phyloP scores from a whole-genome alignment of 257 asterid species.

The Craterostigma plantagineum region DNA sequence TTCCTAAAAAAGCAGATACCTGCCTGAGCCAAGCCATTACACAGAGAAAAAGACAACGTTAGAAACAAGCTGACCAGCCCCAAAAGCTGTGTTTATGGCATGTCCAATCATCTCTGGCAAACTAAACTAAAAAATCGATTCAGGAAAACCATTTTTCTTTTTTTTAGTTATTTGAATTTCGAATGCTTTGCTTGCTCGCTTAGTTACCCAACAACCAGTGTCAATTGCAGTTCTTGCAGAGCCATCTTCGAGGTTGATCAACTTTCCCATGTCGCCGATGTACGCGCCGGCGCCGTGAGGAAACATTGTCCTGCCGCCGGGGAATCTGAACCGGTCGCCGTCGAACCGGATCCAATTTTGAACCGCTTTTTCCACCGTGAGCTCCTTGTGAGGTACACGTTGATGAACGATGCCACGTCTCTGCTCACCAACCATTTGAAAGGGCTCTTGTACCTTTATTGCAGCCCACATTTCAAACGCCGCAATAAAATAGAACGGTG shows the following conservation, averaged over 20 bases:
- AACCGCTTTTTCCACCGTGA: conserved; percentile 57
- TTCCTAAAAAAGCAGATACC: no score
- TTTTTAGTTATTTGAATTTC: no score
- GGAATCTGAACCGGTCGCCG: conserved; percentile 38
- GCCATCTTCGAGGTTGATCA: conserved; percentile 43
- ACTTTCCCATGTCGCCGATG: conserved; percentile 32
- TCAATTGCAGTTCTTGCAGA: conserved; percentile 45
- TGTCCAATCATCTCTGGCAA: no score
- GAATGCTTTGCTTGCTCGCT: no score
- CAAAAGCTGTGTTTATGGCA: no score
- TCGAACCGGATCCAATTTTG: conserved; percentile 53
- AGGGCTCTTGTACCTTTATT: conserved; percentile 27
- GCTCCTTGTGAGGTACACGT: conserved; percentile 51
- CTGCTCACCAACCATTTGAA: conserved; percentile 46
- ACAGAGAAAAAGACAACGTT: no score
- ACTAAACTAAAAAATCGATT: no score
- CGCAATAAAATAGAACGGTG: no score
- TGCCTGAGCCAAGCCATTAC: no score
- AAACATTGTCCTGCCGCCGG: conserved; percentile 65
- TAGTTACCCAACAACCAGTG: conserved; percentile 55
- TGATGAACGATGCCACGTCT: conserved; percentile 49
- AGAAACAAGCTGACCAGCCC: no score
- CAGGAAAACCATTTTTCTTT: no score
- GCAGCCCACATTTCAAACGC: no score
- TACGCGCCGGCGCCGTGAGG: conserved; percentile 50